These are phyloP conservation scores for Margaritispora aquatica DNA, from an alignment of 495 filamentous ascomycete genomes.

Conservation along the genomic window DNA sequence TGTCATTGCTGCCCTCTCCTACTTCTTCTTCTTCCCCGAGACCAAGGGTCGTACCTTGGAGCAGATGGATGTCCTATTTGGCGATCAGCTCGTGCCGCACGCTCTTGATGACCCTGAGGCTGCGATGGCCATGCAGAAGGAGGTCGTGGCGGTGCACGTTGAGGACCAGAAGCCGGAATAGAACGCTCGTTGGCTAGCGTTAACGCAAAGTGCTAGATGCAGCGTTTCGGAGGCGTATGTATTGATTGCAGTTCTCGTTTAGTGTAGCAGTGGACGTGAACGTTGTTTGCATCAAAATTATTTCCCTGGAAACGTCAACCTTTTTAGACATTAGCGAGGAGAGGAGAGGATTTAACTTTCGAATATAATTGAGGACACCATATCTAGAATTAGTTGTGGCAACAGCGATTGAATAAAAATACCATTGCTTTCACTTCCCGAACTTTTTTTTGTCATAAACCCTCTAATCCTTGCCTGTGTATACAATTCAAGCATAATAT, in stretches of 20 bases:
- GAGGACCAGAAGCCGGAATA: background rate
- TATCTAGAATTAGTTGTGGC: no score
- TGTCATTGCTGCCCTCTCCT: slow-evolving; percentile 4
- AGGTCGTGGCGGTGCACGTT: background rate
- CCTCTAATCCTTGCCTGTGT: no score
- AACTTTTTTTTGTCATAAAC: no score
- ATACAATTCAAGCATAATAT: no score
- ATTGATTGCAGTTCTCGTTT: background rate
- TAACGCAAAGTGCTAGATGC: background rate
- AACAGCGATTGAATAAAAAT: no score
- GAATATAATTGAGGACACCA: background rate
- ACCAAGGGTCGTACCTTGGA: slow-evolving; percentile 45
- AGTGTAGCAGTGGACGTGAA: no score
- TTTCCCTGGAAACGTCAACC: background rate
- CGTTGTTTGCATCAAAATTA: background rate
- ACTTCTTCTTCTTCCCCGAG: slow-evolving; percentile 41
- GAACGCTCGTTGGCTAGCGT: background rate
- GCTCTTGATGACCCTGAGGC: background rate
- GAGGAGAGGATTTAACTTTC: background rate
- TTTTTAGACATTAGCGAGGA: background rate
- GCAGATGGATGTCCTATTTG: slow-evolving; percentile 47
- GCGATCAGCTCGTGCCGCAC: background rate
- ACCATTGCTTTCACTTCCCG: no score
- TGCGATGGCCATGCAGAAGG: background rate
- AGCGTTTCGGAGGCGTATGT: background rate